Conservation (phyloP, 2,329 filamentous ascomycete genomes). For the Alternaria longipes region DNA sequence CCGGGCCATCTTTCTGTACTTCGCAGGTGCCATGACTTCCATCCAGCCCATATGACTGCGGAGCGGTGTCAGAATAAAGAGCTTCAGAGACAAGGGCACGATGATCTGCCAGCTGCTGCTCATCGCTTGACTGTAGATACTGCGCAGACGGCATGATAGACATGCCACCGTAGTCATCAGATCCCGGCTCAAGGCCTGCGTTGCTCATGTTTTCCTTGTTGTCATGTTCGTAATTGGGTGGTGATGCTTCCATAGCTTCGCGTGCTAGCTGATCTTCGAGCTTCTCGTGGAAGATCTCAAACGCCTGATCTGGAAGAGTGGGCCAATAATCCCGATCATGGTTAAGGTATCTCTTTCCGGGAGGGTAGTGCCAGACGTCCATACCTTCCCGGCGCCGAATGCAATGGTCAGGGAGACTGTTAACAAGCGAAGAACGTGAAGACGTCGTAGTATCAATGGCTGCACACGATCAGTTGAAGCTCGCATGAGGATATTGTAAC, state of each 20-base stretch:
- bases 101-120: slow-evolving; percentile 6
- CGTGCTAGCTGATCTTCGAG: slow-evolving; percentile 30
- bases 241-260: slow-evolving; percentile 29
- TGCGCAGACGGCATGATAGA: slow-evolving; percentile 28
- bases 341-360: slow-evolving; percentile 13
- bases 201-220: slow-evolving; percentile 32
- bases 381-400: slow-evolving; percentile 10
- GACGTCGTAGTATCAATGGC: background rate
- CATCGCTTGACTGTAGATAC: slow-evolving; percentile 17
- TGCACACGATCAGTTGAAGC: slow-evolving; percentile 7
- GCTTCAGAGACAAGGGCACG: slow-evolving; percentile 14
- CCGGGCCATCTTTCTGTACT: background rate
- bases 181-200: slow-evolving; percentile 5
- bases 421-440: background rate
- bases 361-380: slow-evolving; percentile 8
- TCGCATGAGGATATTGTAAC: background rate
- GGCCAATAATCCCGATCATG: slow-evolving; percentile 21
- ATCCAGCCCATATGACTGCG: slow-evolving; percentile 26
- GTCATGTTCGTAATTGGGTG: slow-evolving; percentile 30
- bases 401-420: background rate
- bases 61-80: slow-evolving; percentile 14
- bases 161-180: slow-evolving; percentile 14
- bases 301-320: slow-evolving; percentile 17
- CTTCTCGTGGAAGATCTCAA: slow-evolving; percentile 28
- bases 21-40: slow-evolving; percentile 16